Base-by-base conservation (phyloP, 192 early-diverging fungal species). In the Rhizoclosmatium globosum region DNA sequence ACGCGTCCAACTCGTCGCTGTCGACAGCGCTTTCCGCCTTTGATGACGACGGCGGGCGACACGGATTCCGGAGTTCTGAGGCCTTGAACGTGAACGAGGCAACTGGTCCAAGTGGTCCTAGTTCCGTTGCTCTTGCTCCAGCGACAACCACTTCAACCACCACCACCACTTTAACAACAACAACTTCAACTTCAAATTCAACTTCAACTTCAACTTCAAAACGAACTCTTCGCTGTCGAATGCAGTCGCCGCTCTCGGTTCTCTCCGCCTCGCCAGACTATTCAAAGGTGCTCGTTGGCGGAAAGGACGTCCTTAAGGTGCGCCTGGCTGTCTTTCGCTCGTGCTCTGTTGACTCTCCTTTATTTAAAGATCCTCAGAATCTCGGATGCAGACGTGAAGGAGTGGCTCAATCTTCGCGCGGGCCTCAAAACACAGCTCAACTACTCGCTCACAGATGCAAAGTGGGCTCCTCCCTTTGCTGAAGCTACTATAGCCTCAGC, bases 381-480 rank as follows among this genome's bases (percentile, higher is more conserved):
- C 9, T 82, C 80, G 11, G 87, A 86, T 9, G 65, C 58, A 21
- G 87, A 85, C 31, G 85, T 91, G 31, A 87, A 83, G 38, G 94
- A 95, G 58, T 74, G 79, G 38, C 60, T 91, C 48, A 94, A 94
- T 77, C 79, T 95, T n/a, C 86, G 92, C 65, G 83, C 85, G 3
- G 91, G 87, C 4, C 84, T 85, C 43, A 84, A 88, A 61, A 65
- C 81, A 23, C 90, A 83, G 70, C 77, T 85, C 11, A 92, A 87
- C 31, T 62, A n/a, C 41, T 7, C 67, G 31, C 68, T 61, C 62
- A 94, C 88, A 64, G 94, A 95, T 81, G 93, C 94, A 19, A 93
- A 93, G 69, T 95, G 94, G 94, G 93, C 91, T n/a, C 89, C 88
- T 71, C 64, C 78, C 21, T 80, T 88, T 90, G 67, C 82, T 87